Conservation (phyloP, 1,139 yeast genomes). For the Protomyces inouyei region DNA sequence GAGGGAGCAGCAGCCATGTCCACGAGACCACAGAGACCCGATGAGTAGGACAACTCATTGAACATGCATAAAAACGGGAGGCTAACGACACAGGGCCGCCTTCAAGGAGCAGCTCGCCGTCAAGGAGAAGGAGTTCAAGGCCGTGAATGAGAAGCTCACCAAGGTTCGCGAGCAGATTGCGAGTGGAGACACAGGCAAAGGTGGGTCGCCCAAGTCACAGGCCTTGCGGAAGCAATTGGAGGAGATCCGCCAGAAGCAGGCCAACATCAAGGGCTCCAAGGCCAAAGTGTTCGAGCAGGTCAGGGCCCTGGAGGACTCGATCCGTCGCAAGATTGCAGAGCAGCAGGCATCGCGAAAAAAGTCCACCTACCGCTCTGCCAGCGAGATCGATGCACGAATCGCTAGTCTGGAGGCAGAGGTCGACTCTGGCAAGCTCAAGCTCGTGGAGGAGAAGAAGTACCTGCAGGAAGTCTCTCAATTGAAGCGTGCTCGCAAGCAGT, state of each 20-base stretch:
- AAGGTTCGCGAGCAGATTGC: constrained; percentile 42
- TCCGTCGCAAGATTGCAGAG: constrained; percentile 73
- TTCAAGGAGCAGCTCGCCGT: constrained; percentile 18
- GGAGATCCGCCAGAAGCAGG: constrained; percentile 48
- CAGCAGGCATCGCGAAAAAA: constrained; percentile 67
- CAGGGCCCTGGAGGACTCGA: constrained; percentile 60
- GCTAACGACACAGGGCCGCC: background rate
- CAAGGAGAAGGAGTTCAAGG: constrained; percentile 19
- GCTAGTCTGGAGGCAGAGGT: constrained; percentile 64
- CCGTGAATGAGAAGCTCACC: constrained; percentile 16
- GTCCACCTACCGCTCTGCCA: constrained; percentile 62
- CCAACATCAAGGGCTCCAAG: constrained; percentile 41
- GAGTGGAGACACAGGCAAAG: constrained; percentile 17
- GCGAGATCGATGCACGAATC: constrained; percentile 74
- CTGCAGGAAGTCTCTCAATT: constrained; percentile 81
- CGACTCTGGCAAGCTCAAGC: constrained; percentile 72
- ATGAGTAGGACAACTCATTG: background rate
- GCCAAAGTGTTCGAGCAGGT: constrained; percentile 65
- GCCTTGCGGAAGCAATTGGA: constrained; percentile 27
- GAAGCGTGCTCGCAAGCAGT: constrained; percentile 77
- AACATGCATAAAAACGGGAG: background rate
- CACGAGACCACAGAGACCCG: background rate
- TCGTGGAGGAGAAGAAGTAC: constrained; percentile 85
- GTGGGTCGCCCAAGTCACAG: constrained; percentile 15
- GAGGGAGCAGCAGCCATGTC: background rate